Conservation (phyloP, 768 basidiomycete genomes). For the Lanmaoa pseudosensibilis region DNA sequence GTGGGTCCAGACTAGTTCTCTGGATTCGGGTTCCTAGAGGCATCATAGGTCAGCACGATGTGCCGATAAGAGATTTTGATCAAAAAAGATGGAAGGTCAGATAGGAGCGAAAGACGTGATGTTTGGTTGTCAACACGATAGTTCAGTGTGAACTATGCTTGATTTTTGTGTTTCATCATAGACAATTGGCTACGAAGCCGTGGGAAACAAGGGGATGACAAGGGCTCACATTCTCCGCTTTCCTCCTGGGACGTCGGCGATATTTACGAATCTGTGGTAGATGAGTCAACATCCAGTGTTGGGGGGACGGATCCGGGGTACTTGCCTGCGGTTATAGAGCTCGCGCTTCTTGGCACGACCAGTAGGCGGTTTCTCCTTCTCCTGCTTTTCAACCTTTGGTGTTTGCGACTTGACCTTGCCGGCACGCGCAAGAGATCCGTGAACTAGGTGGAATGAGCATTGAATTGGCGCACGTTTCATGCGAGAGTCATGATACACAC, state of each 20-base stretch:
- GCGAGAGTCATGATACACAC: slow-evolving; percentile 32
- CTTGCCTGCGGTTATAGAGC: slow-evolving; percentile 87
- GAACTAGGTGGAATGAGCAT: slow-evolving; percentile 52
- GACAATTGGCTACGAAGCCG: neutral
- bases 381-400: slow-evolving; percentile 96
- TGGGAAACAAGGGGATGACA: slow-evolving; percentile 43
- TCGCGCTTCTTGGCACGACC: slow-evolving; percentile 97
- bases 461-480: neutral
- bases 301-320: slow-evolving; percentile 8
- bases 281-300: neutral
- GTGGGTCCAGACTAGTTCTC: neutral
- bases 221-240: slow-evolving; percentile 94
- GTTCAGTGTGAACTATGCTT: slow-evolving; percentile 98
- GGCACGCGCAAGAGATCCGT: slow-evolving; percentile 98
- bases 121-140: slow-evolving; percentile 76
- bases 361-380: slow-evolving; percentile 96
- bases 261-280: slow-evolving; percentile 77
- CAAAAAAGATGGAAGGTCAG: slow-evolving; percentile 53
- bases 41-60: slow-evolving; percentile 4
- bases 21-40: slow-evolving; percentile 21
- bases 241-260: slow-evolving; percentile 81
- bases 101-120: slow-evolving; percentile 99
- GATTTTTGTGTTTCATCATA: slow-evolving; percentile 38
- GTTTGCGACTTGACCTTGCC: slow-evolving; percentile 99
- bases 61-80: neutral